Conservation (phyloP, 177 flowering plant genomes). For the Vitis hybrid region DNA sequence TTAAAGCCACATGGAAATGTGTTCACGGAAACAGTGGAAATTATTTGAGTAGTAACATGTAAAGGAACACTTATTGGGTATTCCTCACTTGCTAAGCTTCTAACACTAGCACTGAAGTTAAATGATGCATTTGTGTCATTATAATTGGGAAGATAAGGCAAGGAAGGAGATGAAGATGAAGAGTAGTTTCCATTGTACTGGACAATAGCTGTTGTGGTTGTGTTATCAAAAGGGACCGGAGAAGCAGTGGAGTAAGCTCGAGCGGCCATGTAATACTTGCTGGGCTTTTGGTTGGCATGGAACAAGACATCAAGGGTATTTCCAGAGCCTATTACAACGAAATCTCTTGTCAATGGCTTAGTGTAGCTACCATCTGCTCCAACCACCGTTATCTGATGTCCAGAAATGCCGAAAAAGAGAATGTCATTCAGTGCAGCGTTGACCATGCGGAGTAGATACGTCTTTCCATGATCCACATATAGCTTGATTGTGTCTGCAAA, state of each 20-base stretch:
- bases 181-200: slow-evolving; percentile 14
- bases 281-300: not conserved
- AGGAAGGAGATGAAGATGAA: slow-evolving; percentile 7
- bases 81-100: slow-evolving; percentile 18
- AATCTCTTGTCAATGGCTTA: slow-evolving; percentile 11
- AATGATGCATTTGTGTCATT: slow-evolving; percentile 20
- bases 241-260: not conserved
- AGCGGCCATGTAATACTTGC: slow-evolving; percentile 16
- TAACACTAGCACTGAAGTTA: slow-evolving; percentile 9
- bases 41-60: slow-evolving; percentile 10
- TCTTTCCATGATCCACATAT: slow-evolving; percentile 9
- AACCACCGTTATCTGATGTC: slow-evolving; percentile 15
- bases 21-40: slow-evolving; percentile 26
- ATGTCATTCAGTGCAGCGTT: slow-evolving; percentile 11
- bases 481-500: slow-evolving; percentile 10
- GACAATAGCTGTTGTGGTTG: slow-evolving; percentile 14
- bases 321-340: slow-evolving; percentile 10
- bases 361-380: slow-evolving; percentile 19
- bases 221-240: slow-evolving; percentile 8
- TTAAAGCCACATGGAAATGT: slow-evolving; percentile 14
- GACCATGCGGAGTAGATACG: slow-evolving; percentile 9
- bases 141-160: slow-evolving; percentile 16
- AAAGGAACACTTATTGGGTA: slow-evolving; percentile 22
- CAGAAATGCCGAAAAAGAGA: slow-evolving; percentile 14
- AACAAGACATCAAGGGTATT: slow-evolving; percentile 13